Evolutionary conservation across 306 rosid species (phyloP).

Genomic region (Inga oerstediana): DNA sequence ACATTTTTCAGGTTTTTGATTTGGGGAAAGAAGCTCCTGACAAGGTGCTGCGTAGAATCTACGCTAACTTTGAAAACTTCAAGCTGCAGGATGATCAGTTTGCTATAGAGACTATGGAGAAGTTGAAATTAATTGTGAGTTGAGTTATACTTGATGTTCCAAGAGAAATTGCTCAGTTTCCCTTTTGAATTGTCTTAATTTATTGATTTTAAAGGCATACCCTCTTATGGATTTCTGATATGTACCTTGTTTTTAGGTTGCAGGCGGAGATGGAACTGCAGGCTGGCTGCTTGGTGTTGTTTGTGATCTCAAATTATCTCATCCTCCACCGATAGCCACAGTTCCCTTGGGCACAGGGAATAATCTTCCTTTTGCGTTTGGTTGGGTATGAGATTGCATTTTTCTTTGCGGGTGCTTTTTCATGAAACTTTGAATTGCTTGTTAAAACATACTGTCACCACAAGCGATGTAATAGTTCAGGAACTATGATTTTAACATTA

Average conservation of each 20-base stretch:
- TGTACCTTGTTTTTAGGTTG: constrained; percentile 60
- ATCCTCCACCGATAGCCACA: constrained; percentile 85
- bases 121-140: constrained; percentile 82
- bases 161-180: neutral
- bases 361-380: constrained; percentile 97
- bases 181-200: neutral
- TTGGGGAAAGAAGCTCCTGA: constrained; percentile 85
- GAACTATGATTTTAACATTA: neutral
- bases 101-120: constrained; percentile 56
- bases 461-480: constrained; percentile 11
- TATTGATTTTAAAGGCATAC: constrained; percentile 23
- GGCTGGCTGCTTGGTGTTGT: constrained; percentile 99
- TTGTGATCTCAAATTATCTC: constrained; percentile 88
- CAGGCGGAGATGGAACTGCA: constrained; percentile 99
- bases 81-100: constrained; percentile 53
- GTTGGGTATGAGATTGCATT: constrained; percentile 70
- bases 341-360: constrained; percentile 97
- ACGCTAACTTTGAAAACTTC: constrained; percentile 66
- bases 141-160: constrained; percentile 2
- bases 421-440: constrained; percentile 18
- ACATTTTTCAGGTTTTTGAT: constrained; percentile 76
- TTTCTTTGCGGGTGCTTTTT: neutral
- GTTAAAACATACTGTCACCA: neutral
- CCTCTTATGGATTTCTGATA: constrained; percentile 29
- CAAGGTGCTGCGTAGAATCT: constrained; percentile 54